Evolutionary conservation across 2,329 filamentous ascomycete genomes (phyloP).

Genomic region (Fusarium graminum): DNA sequence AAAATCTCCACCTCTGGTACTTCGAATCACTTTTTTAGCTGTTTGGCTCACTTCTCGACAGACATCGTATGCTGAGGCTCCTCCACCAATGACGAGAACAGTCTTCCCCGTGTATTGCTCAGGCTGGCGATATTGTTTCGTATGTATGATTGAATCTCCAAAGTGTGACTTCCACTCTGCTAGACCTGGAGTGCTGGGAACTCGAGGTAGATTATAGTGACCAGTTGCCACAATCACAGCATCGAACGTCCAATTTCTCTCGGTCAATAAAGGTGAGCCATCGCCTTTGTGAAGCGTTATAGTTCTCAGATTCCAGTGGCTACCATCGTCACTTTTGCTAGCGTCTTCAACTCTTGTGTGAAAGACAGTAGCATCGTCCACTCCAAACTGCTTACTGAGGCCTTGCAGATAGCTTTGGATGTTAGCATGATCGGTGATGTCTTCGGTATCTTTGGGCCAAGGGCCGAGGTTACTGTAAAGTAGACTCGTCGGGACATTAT

Average conservation of each 20-base stretch:
- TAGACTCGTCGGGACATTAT: constrained; percentile 77
- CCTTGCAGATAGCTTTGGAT: constrained; percentile 72
- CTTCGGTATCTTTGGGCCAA: constrained; percentile 71
- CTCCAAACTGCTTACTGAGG: constrained; percentile 64
- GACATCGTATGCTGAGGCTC: constrained; percentile 60
- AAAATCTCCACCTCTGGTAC: constrained; percentile 68
- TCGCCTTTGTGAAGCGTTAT: constrained; percentile 55
- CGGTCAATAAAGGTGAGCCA: constrained; percentile 45
- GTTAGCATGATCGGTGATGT: constrained; percentile 68
- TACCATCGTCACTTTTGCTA: constrained; percentile 57
- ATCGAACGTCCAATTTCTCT: constrained; percentile 64
- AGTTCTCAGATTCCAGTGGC: constrained; percentile 66
- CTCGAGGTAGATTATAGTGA: constrained; percentile 73
- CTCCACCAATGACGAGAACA: constrained; percentile 67
- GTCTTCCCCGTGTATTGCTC: constrained; percentile 67
- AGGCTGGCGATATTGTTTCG: constrained; percentile 78
- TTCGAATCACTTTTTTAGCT: constrained; percentile 60
- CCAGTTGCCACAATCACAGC: constrained; percentile 75
- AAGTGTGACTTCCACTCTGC: constrained; percentile 67
- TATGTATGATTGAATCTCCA: constrained; percentile 70
- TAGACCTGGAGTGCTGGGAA: constrained; percentile 72
- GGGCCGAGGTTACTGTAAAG: constrained; percentile 58
- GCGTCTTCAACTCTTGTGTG: constrained; percentile 69
- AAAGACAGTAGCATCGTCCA: constrained; percentile 64
- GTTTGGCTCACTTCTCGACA: constrained; percentile 55